phyloP scores from a whole-genome alignment of 139 green algal species.

The Yamagishiella unicocca region DNA sequence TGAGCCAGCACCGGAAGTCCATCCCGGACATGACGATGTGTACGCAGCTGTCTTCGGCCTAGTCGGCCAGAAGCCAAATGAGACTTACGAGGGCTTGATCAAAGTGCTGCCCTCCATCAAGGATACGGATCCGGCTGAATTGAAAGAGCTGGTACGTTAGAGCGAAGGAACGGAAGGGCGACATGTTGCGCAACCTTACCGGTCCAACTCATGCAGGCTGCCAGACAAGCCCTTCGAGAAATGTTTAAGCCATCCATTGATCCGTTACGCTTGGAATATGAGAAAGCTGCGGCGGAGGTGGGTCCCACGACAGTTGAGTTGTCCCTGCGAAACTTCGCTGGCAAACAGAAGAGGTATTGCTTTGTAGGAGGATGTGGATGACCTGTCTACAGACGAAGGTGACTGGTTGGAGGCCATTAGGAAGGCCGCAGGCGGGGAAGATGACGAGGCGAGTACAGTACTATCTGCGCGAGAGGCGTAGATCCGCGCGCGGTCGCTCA shows the following conservation, averaged over 20 bases:
- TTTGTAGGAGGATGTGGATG: slow-evolving; percentile 29
- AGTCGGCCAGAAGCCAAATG: neutral
- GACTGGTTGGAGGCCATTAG: neutral
- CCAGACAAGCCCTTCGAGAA: neutral
- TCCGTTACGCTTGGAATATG: slow-evolving; percentile 12
- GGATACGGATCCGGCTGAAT: slow-evolving; percentile 1
- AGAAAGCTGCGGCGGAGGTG: slow-evolving; percentile 28
- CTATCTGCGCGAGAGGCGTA: too few species aligned
- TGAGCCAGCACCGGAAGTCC: too few species aligned
- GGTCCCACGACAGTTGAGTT: too few species aligned
- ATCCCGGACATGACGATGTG: slow-evolving; percentile 21
- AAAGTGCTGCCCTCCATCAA: slow-evolving; percentile 22
- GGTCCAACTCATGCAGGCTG: neutral
- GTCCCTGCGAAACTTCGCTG: too few species aligned
- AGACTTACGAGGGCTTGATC: slow-evolving; percentile 20
- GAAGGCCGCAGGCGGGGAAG: neutral
- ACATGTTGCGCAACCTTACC: neutral
- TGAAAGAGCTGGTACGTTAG: slow-evolving; percentile 34
- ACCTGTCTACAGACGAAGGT: slow-evolving; percentile 26
- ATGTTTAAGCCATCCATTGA: slow-evolving; percentile 12
- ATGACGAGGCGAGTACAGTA: neutral
- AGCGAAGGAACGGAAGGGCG: neutral
- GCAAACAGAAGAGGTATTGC: too few species aligned
- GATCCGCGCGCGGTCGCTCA: too few species aligned
- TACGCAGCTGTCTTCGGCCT: slow-evolving; percentile 17